These are phyloP conservation scores for Puya raimondii DNA, from an alignment of 176 grass and related monocot species.

Conservation along the genomic window DNA sequence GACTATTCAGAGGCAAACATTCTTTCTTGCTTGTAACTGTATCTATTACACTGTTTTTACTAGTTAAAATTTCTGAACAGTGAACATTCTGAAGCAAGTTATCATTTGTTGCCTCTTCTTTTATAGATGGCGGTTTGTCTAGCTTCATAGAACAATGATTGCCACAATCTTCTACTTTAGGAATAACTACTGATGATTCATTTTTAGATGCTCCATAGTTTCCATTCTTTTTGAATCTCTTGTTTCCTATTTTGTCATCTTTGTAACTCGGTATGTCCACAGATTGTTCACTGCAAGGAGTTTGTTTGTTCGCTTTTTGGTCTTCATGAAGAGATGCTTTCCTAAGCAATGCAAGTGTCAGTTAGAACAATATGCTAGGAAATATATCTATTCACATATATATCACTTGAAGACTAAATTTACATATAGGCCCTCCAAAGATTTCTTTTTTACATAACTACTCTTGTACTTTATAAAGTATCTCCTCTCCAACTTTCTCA, in stretches of 20 bases:
- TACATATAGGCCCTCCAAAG: too few species aligned
- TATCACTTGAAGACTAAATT: too few species aligned
- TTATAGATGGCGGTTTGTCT: background rate
- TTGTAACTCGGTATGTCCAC: constrained; percentile 12
- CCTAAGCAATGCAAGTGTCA: constrained; percentile 26
- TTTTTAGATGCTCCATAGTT: constrained; percentile 9
- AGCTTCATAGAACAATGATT: background rate
- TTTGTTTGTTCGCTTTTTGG: constrained; percentile 28
- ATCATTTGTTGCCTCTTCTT: background rate
- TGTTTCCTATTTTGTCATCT: constrained; percentile 16
- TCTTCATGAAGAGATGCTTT: constrained; percentile 18
- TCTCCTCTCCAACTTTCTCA: too few species aligned
- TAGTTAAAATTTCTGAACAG: constrained; percentile 1
- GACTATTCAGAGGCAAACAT: constrained; percentile 1
- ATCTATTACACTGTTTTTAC: constrained; percentile 7
- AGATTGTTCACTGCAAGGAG: background rate
- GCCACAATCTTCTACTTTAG: background rate
- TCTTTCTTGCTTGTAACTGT: background rate
- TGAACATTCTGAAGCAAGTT: constrained; percentile 8
- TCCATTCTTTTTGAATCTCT: constrained; percentile 7
- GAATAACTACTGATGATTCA: constrained; percentile 28
- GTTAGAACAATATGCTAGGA: background rate
- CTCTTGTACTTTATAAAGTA: too few species aligned
- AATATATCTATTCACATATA: too few species aligned
- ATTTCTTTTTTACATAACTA: too few species aligned